Evolutionary conservation across 2,329 filamentous ascomycete species (phyloP), one percentile per base, ranked within the genome.

Genomic region (Colletotrichum higginsianum): DNA sequence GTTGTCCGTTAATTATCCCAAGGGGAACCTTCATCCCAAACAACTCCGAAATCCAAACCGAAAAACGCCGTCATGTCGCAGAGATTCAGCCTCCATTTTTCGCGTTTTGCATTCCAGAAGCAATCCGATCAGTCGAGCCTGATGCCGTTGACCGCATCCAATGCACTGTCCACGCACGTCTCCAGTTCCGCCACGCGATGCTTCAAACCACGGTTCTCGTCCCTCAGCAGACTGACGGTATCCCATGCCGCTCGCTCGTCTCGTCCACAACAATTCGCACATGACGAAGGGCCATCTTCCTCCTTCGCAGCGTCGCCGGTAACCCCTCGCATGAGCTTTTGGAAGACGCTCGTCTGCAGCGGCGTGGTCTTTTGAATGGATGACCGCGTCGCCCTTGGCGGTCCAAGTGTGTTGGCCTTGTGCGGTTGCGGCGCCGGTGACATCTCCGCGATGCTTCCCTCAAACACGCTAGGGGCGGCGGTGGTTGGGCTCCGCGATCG

Each of bases 151-250:
- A 90, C 87, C 58, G 83, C 81, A 76, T 91, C 89, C 66, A 92
- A 79, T 2, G 89, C 90, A 8, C 86, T 86, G 46, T 92, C 90
- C 6, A 92, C 86, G 4, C 86, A 89, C 3, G 81, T 84, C 80
- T 92, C 90, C 3, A 92, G 79, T 74, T 89, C 84, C 21, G 85
- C 84, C 4, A 92, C 88, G 23, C 89, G 82, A 49, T 85, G 83
- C 82, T 92, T 92, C 61, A 92, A 79, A 11, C 86, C 85, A 76
- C 83, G 86, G 75, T 92, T 92, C 82, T 92, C 91, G 57, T 89
- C 87, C 49, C 88, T 83, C 70, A 92, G 80, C 57, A 91, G 73
- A 63, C 86, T 85, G n/a, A 91, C 90, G 4, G 90, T 91, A 76
- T 92, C 86, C 90, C 90, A 92, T 5, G 90, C 90, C 47, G 89